A percentile compares a stretch with the other conserved stretches of the same genome.
These are phyloP conservation scores for Coemansia sp. DNA, from an alignment of 192 early-diverging fungal genomes.

Conservation along the genomic window DNA sequence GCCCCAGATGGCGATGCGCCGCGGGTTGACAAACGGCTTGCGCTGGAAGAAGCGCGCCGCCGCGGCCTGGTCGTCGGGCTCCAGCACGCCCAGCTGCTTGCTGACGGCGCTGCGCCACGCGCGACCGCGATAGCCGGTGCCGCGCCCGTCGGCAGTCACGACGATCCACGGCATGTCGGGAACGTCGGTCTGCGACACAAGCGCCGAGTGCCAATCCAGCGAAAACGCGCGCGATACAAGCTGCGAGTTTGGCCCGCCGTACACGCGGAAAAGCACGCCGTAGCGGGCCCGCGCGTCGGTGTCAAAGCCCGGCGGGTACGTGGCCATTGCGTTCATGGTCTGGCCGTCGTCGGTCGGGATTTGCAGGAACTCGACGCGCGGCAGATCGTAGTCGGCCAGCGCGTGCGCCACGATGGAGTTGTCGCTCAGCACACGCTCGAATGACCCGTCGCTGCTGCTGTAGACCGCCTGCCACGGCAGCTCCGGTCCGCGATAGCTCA, in stretches of 20 bases:
- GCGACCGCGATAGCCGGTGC: conserved; percentile 85
- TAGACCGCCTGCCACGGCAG: conserved; percentile 73
- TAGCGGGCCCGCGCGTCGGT: conserved; percentile 62
- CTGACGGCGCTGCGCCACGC: conserved; percentile 71
- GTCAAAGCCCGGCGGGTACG: conserved; percentile 79
- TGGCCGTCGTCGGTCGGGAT: conserved; percentile 50
- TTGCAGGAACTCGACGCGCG: conserved; percentile 51
- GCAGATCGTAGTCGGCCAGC: conserved; percentile 60
- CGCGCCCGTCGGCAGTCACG: conserved; percentile 80
- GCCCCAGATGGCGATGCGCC: conserved; percentile 89
- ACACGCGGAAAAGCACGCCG: conserved; percentile 82
- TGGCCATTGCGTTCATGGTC: conserved; percentile 77
- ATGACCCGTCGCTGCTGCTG: conserved; percentile 54
- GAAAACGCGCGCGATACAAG: conserved; percentile 62
- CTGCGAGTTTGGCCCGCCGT: conserved; percentile 92
- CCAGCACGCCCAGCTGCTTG: conserved; percentile 74
- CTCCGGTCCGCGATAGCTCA: conserved; percentile 81
- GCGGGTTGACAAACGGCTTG: conserved; percentile 74
- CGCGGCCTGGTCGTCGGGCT: conserved; percentile 83
- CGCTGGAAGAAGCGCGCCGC: conserved; percentile 67
- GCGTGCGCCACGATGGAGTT: conserved; percentile 54
- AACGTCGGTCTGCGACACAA: conserved; percentile 57
- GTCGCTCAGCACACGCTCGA: conserved; percentile 57
- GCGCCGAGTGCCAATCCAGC: conserved; percentile 70
- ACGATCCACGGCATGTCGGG: conserved; percentile 65